phyloP scores from a whole-genome alignment of 441 rosid species.

The Populus hybrid region DNA sequence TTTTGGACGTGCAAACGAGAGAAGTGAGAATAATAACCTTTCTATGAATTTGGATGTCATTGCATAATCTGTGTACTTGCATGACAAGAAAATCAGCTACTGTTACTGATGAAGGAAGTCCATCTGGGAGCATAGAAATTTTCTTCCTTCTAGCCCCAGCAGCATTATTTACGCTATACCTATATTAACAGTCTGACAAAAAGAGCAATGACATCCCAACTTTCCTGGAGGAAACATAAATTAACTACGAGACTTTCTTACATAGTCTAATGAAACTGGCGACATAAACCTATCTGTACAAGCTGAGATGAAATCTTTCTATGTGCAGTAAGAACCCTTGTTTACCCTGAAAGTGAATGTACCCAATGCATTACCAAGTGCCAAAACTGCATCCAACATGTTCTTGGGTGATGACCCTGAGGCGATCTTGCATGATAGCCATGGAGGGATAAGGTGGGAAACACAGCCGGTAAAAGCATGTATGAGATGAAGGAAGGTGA shows the following conservation, averaged over 20 bases:
- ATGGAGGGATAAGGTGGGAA: conserved; percentile 67
- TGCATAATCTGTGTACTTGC: conserved; percentile 37
- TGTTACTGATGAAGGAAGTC: conserved; percentile 23
- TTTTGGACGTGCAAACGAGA: conserved; percentile 1
- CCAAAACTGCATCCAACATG: conserved; percentile 95
- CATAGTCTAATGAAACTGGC: conserved; percentile 25
- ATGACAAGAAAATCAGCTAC: conserved; percentile 23
- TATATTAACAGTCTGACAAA: conserved; percentile 32
- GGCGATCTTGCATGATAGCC: conserved; percentile 61
- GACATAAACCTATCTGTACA: conserved; percentile 58
- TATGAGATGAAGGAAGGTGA: conserved; percentile 85
- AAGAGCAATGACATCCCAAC: conserved; percentile 34
- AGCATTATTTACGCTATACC: conserved; percentile 33
- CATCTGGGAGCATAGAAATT: conserved; percentile 22
- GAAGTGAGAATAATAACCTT: conserved; percentile 6
- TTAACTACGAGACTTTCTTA: conserved; percentile 25
- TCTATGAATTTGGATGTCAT: conserved; percentile 32
- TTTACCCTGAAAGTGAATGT: conserved; percentile 11
- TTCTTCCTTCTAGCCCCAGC: conserved; percentile 22
- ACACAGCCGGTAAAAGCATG: conserved; percentile 88
- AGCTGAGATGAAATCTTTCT: conserved; percentile 37
- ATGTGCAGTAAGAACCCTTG: conserved; percentile 46
- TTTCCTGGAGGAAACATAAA: conserved; percentile 25
- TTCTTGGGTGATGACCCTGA: conserved; percentile 65
- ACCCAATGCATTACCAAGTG: conserved; percentile 47